phyloP scores from a whole-genome alignment of 2,329 filamentous ascomycete genomes.

The Thielaviopsis musarum region DNA sequence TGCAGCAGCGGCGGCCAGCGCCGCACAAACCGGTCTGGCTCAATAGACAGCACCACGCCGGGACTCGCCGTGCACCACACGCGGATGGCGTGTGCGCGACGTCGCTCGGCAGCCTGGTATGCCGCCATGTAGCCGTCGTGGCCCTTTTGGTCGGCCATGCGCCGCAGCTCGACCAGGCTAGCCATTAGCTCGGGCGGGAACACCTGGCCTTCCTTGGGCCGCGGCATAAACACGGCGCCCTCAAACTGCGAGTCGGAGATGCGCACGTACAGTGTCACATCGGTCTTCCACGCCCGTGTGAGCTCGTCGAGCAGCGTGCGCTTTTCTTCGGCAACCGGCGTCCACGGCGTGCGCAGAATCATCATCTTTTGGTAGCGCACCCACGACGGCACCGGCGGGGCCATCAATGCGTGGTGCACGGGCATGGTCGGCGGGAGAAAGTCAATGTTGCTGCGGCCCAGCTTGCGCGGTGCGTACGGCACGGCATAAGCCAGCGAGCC shows the following conservation, averaged over 20 bases:
- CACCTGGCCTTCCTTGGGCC: background rate
- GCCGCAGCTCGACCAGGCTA: conserved; percentile 1
- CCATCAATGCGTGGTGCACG: background rate
- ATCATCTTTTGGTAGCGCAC: background rate
- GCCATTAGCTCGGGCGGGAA: conserved; percentile 4
- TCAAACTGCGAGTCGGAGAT: background rate
- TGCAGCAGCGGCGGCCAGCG: conserved; percentile 4
- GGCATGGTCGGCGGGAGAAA: conserved; percentile 2
- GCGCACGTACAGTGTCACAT: background rate
- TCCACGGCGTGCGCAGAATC: conserved; percentile 1
- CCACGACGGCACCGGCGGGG: conserved; percentile 1
- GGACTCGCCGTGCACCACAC: conserved; percentile 1
- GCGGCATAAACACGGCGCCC: background rate
- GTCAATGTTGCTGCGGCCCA: background rate
- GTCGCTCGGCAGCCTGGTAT: background rate
- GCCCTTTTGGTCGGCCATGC: background rate
- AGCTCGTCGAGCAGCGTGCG: conserved; percentile 2
- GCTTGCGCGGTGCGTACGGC: background rate
- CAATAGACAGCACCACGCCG: background rate
- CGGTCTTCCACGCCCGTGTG: background rate
- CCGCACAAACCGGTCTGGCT: conserved; percentile 1
- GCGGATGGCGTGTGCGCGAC: background rate
- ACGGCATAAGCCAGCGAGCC: background rate
- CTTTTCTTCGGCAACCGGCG: background rate
- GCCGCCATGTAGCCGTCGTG: background rate